Percentiles rank a stretch among this genome's conserved stretches.
Conservation (phyloP, 2,329 filamentous ascomycete species). For the Aureobasidium mangrovei region DNA sequence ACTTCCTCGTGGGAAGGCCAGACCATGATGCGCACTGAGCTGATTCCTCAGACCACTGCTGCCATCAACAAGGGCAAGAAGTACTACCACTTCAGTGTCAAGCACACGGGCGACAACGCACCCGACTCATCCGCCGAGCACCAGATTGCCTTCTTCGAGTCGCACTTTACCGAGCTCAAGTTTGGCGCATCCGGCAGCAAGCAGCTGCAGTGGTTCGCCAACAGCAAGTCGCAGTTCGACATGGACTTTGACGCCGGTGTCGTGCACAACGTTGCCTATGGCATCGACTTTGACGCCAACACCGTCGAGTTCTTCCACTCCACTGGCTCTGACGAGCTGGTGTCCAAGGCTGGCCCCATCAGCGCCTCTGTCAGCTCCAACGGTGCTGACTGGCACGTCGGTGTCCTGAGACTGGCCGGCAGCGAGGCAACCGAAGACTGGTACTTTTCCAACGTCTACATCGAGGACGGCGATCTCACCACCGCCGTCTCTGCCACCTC, state of each 20-base stretch:
- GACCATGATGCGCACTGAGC: constrained; percentile 62
- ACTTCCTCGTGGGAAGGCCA: constrained; percentile 65
- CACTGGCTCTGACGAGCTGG: constrained; percentile 49
- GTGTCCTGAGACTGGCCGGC: constrained; percentile 56
- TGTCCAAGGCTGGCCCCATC: constrained; percentile 52
- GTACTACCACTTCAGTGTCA: constrained; percentile 65
- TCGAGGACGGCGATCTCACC: constrained; percentile 48
- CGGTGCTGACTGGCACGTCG: constrained; percentile 64
- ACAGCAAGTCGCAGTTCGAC: constrained; percentile 54
- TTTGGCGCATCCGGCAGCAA: constrained; percentile 42
- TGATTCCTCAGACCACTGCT: constrained; percentile 61
- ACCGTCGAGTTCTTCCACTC: constrained; percentile 64
- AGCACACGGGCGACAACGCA: constrained; percentile 49
- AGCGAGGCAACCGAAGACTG: constrained; percentile 53
- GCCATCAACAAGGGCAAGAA: constrained; percentile 58
- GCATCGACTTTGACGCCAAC: constrained; percentile 56
- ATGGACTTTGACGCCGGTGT: constrained; percentile 51
- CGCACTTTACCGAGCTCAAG: constrained; percentile 68
- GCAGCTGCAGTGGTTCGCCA: constrained; percentile 55
- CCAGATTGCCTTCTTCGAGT: constrained; percentile 57
- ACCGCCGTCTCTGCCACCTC: constrained; percentile 20
- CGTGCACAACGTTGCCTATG: constrained; percentile 70
- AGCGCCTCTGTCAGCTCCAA: constrained; percentile 53
- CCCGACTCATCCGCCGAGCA: constrained; percentile 57
- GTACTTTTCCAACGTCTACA: constrained; percentile 63